A percentile compares a stretch with the other conserved stretches of the same genome.
These are phyloP conservation scores for Conringia planisiliqua DNA, from an alignment of 345 rosid genomes.

Conservation along the genomic window DNA sequence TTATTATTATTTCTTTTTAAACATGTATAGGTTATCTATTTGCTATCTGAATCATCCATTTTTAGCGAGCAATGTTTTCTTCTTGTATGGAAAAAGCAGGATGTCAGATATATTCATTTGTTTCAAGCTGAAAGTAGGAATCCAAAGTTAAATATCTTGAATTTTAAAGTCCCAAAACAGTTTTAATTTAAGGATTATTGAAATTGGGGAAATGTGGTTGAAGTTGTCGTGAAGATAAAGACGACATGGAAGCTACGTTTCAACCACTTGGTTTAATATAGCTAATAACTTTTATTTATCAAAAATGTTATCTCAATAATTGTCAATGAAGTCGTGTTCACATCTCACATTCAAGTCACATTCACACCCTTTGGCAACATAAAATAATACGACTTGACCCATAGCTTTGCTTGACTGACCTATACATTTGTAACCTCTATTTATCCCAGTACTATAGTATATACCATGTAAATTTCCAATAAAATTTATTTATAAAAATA, in stretches of 20 bases:
- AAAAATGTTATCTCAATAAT: neutral
- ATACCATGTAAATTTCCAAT: neutral
- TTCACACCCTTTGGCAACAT: neutral
- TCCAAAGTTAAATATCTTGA: constrained; percentile 2
- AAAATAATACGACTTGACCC: constrained; percentile 23
- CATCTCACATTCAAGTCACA: neutral
- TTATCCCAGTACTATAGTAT: neutral
- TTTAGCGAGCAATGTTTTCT: neutral
- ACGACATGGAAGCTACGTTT: constrained; percentile 23
- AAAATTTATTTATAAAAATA: neutral
- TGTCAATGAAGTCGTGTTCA: constrained; percentile 12
- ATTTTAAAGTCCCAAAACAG: neutral
- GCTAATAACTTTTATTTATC: neutral
- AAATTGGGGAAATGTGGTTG: neutral
- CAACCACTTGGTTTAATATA: constrained; percentile 21
- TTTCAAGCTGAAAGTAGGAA: constrained; percentile 6
- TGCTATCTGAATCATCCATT: too few species aligned
- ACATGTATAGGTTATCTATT: too few species aligned
- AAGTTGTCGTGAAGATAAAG: constrained; percentile 6
- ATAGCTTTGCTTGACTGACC: constrained; percentile 17
- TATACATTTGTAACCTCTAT: neutral
- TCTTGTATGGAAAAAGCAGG: neutral
- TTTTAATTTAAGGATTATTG: neutral
- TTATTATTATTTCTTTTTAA: too few species aligned
- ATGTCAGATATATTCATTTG: neutral